A percentile compares a stretch with the other conserved stretches of the same genome.
phyloP scores from a whole-genome alignment of 2,329 filamentous ascomycete species.

The Xylariaceae sp. region DNA sequence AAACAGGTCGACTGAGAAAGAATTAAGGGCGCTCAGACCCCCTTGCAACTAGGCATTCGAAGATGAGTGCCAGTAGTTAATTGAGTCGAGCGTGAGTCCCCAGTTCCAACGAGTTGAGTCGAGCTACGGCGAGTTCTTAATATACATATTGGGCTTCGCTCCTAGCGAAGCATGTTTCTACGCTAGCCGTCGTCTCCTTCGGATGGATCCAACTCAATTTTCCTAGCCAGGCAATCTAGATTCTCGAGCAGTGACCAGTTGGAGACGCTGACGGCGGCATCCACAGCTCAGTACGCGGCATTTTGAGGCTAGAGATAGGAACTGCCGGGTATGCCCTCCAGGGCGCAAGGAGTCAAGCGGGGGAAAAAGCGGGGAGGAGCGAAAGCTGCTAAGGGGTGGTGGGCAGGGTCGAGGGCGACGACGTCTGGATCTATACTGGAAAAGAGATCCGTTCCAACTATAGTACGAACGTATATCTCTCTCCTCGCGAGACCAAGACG shows the following conservation, averaged over 20 bases:
- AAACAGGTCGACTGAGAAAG: background rate
- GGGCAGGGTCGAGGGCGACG: background rate
- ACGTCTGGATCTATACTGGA: background rate
- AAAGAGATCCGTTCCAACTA: background rate
- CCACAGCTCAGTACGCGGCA: background rate
- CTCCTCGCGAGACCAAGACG: background rate
- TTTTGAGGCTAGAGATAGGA: background rate
- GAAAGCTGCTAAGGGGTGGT: background rate
- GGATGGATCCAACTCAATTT: constrained; percentile 4
- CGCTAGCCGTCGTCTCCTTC: constrained; percentile 2
- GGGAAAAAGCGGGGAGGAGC: background rate
- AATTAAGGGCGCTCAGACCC: background rate
- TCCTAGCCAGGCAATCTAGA: constrained; percentile 1
- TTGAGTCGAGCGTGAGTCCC: background rate
- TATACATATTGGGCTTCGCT: background rate
- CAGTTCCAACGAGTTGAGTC: background rate
- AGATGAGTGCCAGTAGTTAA: background rate
- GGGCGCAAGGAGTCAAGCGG: background rate
- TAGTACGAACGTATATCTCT: background rate
- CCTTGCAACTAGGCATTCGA: background rate
- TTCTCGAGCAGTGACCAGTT: background rate
- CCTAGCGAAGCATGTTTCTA: constrained; percentile 2
- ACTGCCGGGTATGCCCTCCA: background rate
- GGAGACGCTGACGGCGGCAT: background rate
- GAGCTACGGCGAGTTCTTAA: background rate